Evolutionary conservation across 2,329 filamentous ascomycete species (phyloP), one percentile per base, ranked within the genome.

Genomic region (Stromatinia cepivora): DNA sequence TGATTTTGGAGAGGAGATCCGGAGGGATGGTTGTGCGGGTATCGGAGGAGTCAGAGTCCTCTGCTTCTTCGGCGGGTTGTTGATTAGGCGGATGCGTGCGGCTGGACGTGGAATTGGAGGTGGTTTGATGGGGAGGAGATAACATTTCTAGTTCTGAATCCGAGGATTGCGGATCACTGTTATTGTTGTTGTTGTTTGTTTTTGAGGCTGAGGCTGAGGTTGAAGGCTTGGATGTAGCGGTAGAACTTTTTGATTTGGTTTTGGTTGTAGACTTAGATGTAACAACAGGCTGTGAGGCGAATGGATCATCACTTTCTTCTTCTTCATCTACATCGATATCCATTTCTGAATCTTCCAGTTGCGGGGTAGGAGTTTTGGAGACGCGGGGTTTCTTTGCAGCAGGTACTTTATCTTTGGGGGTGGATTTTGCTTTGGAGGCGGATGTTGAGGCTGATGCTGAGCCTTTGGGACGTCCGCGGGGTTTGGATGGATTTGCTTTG

Each of bases 1-100:
- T 82, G 4, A 97, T 81, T 48, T 88, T 86, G 13, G 91, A 90
- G 53, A 97, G 81, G 0, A 98, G 83, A 56, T 92, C 88, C 4
- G 86, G 83, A 0, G 93, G 92, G 39, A 97, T 91, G 0, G 31
- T 39, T 3, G 46, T 39, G 34, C 61, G 61, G 7, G 9, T 34
- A 9, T 62, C 66, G 7, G 28, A n/a, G 1, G 69, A 66, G 17
- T 71, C 68, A 28, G 42, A 52, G 22, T 71, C 68, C 54, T 54
- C 66, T 8, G 57, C 63, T 48, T 25, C 46, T 39, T 34, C 4
- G 63, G 20, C 17, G 17, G 31, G 20, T 57, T 6, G 54, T 36
- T 39, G 54, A 4, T 57, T 58, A 48, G 22, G 36, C 45, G n/a
- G 36, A 5, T 45, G 56, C 36, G 56, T 28, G 22, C 13, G 17